These are phyloP conservation scores for Rhodosporidiobolus sp. DNA, from an alignment of 768 basidiomycete genomes.

Conservation along the genomic window DNA sequence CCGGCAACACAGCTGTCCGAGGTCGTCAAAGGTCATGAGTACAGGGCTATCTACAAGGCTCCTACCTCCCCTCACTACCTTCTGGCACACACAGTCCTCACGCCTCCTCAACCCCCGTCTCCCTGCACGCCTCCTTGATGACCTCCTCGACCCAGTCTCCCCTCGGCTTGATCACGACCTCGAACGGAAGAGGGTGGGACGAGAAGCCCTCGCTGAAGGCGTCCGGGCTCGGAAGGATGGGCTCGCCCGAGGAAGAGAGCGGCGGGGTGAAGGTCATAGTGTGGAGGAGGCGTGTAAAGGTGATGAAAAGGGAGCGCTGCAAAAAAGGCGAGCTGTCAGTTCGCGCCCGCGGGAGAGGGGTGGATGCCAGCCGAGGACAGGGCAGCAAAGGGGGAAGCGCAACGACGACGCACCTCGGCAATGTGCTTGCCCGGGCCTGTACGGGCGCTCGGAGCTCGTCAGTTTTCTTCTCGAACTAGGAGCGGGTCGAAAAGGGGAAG, in stretches of 20 bases:
- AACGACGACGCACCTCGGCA: not conserved
- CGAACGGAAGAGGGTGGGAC: conserved; percentile 33
- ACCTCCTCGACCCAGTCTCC: not conserved
- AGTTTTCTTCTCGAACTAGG: not conserved
- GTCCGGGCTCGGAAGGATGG: conserved; percentile 17
- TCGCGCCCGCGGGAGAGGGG: too few species aligned
- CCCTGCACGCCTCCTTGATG: not conserved
- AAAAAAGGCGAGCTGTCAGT: too few species aligned
- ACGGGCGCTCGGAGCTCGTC: not conserved
- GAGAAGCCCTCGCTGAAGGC: conserved; percentile 34
- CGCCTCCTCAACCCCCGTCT: not conserved
- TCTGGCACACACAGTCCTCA: too few species aligned
- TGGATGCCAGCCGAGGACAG: too few species aligned
- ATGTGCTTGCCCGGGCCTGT: conserved; percentile 27
- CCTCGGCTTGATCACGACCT: conserved; percentile 10
- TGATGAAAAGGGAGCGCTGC: conserved; percentile 36
- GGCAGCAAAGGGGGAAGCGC: not conserved
- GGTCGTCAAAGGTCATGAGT: too few species aligned
- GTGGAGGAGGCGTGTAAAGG: conserved; percentile 27
- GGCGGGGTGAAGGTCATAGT: conserved; percentile 9
- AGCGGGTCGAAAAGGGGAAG: not conserved
- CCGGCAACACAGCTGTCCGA: too few species aligned
- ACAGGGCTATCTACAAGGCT: not conserved
- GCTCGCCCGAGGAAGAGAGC: conserved; percentile 3
- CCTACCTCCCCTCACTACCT: not conserved